Conservation (phyloP, 768 basidiomycete species). For the Crepidotus variabilis region DNA sequence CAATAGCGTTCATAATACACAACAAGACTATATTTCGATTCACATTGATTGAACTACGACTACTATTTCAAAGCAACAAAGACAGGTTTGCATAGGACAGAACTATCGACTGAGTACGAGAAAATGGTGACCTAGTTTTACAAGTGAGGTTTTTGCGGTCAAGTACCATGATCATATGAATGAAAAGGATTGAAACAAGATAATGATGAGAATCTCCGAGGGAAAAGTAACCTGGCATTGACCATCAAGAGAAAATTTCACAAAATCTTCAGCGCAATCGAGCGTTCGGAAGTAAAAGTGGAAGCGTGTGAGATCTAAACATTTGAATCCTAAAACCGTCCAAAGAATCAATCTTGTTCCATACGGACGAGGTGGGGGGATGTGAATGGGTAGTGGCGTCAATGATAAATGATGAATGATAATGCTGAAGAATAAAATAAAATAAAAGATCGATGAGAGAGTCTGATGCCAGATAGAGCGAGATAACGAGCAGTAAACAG, state of each 20-base stretch:
- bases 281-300: not conserved
- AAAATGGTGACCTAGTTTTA: too few relatives aligned
- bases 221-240: slow-evolving; percentile 1
- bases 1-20: too few relatives aligned
- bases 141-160: too few relatives aligned
- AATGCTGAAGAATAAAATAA: not conserved
- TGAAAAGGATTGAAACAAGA: too few relatives aligned
- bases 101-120: too few relatives aligned
- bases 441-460: not conserved
- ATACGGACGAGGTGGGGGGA: not conserved
- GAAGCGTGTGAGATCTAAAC: not conserved
- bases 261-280: slow-evolving; percentile 1
- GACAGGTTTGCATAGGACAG: too few relatives aligned
- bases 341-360: not conserved
- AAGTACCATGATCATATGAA: too few relatives aligned
- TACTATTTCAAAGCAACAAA: too few relatives aligned
- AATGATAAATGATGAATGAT: not conserved
- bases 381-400: not conserved
- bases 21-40: too few relatives aligned
- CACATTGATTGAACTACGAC: too few relatives aligned
- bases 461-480: not conserved
- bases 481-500: slow-evolving; percentile 1
- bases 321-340: not conserved
- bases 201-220: not conserved
- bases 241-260: slow-evolving; percentile 5